A percentile compares a stretch with the other conserved stretches of the same genome.
Conservation (phyloP, 1,284 basidiomycete genomes). For the Apiotrichum akiyoshidainum region DNA sequence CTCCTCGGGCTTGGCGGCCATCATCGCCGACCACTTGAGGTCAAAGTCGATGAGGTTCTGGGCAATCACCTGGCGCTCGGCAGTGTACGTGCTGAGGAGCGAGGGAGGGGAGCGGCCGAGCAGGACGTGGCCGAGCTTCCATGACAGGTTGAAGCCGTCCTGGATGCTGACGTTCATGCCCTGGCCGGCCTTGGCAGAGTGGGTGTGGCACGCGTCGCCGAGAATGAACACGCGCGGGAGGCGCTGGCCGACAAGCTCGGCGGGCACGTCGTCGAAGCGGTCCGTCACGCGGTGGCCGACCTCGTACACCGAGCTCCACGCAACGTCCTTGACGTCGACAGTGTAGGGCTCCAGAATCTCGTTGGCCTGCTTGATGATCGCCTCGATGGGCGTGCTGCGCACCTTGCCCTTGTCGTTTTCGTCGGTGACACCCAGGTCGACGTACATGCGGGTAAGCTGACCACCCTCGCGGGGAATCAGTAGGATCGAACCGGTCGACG, state of each 20-base stretch:
- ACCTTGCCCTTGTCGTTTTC: slow-evolving; percentile 14
- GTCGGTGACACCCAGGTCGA: slow-evolving; percentile 17
- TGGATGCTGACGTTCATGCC: slow-evolving; percentile 42
- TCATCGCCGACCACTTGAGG: slow-evolving; percentile 66
- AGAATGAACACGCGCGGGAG: slow-evolving; percentile 31
- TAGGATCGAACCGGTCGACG: slow-evolving; percentile 32
- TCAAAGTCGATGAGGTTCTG: slow-evolving; percentile 76
- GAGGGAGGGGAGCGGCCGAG: slow-evolving; percentile 64
- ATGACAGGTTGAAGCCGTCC: slow-evolving; percentile 48
- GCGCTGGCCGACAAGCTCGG: slow-evolving; percentile 6
- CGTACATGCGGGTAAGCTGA: slow-evolving; percentile 27
- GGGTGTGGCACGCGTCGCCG: slow-evolving; percentile 41
- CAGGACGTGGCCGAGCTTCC: slow-evolving; percentile 53
- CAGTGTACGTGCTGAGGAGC: slow-evolving; percentile 60
- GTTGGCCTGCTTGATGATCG: slow-evolving; percentile 62
- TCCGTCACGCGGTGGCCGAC: slow-evolving; percentile 54
- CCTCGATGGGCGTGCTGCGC: slow-evolving; percentile 52
- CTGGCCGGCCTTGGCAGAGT: slow-evolving; percentile 41
- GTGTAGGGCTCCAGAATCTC: slow-evolving; percentile 66
- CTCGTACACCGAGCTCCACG: slow-evolving; percentile 43
- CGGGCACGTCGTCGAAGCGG: slow-evolving; percentile 14
- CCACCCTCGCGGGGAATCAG: slow-evolving; percentile 39
- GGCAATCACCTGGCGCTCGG: slow-evolving; percentile 24
- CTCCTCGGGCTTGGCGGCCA: slow-evolving; percentile 51
- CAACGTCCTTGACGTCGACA: slow-evolving; percentile 52